phyloP scores from a whole-genome alignment of 2,329 filamentous ascomycete species.

The Calonectria hongkongensis region DNA sequence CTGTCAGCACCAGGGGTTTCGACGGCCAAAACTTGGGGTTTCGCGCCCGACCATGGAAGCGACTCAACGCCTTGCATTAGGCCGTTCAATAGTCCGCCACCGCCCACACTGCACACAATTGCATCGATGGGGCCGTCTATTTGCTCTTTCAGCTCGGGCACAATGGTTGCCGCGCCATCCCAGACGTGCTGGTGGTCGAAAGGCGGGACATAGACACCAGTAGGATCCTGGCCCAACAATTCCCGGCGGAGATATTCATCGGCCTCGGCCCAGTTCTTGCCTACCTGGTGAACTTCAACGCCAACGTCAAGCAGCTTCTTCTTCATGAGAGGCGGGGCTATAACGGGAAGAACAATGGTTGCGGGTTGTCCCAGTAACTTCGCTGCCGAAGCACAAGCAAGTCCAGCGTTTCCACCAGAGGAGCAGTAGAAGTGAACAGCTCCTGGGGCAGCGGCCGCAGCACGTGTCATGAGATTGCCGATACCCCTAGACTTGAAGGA shows the following conservation, averaged over 20 bases:
- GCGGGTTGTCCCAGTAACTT: conserved; percentile 77
- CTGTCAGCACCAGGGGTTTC: conserved; percentile 86
- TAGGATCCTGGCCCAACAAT: conserved; percentile 71
- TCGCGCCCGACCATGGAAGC: conserved; percentile 57
- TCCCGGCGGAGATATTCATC: conserved; percentile 78
- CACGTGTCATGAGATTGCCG: conserved; percentile 78
- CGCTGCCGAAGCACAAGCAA: conserved; percentile 86
- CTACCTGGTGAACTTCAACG: conserved; percentile 80
- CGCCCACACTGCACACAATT: conserved; percentile 86
- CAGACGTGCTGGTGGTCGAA: conserved; percentile 82
- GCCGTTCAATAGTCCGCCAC: conserved; percentile 87
- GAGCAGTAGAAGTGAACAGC: conserved; percentile 84
- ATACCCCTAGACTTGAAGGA: conserved; percentile 91
- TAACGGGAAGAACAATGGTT: conserved; percentile 84
- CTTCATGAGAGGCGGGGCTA: conserved; percentile 81
- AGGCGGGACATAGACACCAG: conserved; percentile 79
- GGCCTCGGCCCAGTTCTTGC: conserved; percentile 81
- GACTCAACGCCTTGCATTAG: conserved; percentile 81
- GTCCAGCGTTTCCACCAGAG: conserved; percentile 88
- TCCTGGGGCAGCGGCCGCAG: conserved; percentile 57
- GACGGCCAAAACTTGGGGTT: conserved; percentile 78
- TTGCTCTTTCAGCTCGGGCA: conserved; percentile 69
- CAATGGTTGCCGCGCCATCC: conserved; percentile 77
- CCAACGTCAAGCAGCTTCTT: conserved; percentile 81
- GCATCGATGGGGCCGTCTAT: conserved; percentile 74